phyloP scores from a whole-genome alignment of 768 basidiomycete genomes.

The Boletales sp. region DNA sequence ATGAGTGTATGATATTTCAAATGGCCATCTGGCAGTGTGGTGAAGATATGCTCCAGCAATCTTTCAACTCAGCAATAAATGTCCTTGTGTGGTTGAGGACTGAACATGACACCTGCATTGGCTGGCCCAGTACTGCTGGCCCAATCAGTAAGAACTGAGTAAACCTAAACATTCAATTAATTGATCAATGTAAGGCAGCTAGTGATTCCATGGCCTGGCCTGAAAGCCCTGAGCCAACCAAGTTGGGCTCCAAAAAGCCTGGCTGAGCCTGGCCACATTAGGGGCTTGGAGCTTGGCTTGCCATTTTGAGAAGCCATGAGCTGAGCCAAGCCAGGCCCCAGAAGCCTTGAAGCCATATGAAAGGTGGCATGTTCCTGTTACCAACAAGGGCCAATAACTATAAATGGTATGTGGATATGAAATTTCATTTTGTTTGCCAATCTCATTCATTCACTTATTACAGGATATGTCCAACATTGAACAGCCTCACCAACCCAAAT shows the following conservation, averaged over 20 bases:
- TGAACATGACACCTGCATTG: too few species aligned
- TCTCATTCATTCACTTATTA: background rate
- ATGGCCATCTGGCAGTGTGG: too few species aligned
- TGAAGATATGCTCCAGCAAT: too few species aligned
- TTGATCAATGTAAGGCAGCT: too few species aligned
- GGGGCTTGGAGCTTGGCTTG: background rate
- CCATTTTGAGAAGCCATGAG: background rate
- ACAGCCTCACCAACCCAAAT: background rate
- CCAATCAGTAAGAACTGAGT: too few species aligned
- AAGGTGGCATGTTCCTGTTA: background rate
- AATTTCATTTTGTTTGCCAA: background rate
- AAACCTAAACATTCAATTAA: too few species aligned
- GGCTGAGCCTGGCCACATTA: background rate
- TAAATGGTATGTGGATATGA: constrained; percentile 2
- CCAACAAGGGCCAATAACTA: background rate
- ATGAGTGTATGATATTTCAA: too few species aligned
- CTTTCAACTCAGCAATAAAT: too few species aligned
- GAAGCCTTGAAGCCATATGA: background rate
- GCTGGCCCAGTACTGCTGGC: too few species aligned
- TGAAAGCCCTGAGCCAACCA: background rate
- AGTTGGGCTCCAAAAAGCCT: too few species aligned
- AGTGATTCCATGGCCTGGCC: background rate
- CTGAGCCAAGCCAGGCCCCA: constrained; percentile 1
- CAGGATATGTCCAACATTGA: background rate
- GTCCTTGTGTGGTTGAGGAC: too few species aligned